These are phyloP conservation scores for Debaryomycetaceae sp. DNA, from an alignment of 1,139 yeast genomes.

Conservation along the genomic window DNA sequence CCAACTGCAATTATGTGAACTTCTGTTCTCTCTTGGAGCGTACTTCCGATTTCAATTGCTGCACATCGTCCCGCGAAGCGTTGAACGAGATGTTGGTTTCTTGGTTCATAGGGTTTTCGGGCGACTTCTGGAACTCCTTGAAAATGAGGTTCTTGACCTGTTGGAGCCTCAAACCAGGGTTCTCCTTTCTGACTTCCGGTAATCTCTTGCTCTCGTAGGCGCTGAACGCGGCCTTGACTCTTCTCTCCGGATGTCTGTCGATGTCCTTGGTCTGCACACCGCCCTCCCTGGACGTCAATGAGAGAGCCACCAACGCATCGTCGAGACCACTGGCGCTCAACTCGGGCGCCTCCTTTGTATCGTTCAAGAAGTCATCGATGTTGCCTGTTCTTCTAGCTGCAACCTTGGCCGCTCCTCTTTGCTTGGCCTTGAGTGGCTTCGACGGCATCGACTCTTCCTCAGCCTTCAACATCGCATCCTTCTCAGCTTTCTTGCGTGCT, in stretches of 20 bases:
- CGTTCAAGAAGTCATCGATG: conserved; percentile 60
- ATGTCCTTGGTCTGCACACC: conserved; percentile 60
- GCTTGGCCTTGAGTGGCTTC: conserved; percentile 51
- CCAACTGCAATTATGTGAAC: conserved; percentile 17
- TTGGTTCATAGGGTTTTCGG: conserved; percentile 85
- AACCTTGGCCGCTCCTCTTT: conserved; percentile 70
- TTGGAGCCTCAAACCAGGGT: conserved; percentile 77
- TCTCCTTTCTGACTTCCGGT: conserved; percentile 71
- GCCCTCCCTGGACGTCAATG: conserved; percentile 54
- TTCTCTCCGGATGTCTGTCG: conserved; percentile 86
- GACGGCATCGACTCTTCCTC: conserved; percentile 64
- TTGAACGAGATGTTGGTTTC: conserved; percentile 61
- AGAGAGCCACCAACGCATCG: conserved; percentile 73
- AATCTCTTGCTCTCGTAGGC: conserved; percentile 71
- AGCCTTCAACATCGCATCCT: conserved; percentile 55
- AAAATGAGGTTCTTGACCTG: conserved; percentile 71
- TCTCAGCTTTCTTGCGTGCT: conserved; percentile 60
- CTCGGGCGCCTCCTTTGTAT: conserved; percentile 46
- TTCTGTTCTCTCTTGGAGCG: conserved; percentile 46
- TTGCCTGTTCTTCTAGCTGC: conserved; percentile 63
- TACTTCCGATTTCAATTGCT: conserved; percentile 46
- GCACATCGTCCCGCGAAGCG: conserved; percentile 57
- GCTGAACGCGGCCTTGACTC: conserved; percentile 77
- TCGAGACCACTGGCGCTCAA: conserved; percentile 76
- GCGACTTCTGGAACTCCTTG: conserved; percentile 79